phyloP scores from a whole-genome alignment of 2,329 filamentous ascomycete species.

The Paecilomyces dactylethromorphus region DNA sequence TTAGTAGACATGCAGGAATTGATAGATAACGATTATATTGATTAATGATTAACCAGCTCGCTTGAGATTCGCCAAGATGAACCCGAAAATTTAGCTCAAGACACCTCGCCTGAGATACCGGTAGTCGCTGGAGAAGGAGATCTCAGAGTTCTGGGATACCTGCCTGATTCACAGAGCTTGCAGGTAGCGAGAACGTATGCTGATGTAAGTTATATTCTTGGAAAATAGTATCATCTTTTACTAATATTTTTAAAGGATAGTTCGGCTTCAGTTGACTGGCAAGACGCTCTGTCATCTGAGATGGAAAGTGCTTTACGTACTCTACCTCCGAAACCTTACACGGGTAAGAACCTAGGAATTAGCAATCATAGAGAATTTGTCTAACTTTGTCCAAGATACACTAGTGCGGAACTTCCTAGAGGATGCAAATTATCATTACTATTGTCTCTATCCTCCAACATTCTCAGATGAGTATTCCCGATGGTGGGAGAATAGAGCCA shows the following conservation, averaged over 20 bases:
- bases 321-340: conserved; percentile 33
- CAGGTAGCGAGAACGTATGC: conserved; percentile 2
- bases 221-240: too few species aligned
- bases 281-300: conserved; percentile 17
- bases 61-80: background rate
- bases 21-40: background rate
- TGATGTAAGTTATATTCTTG: background rate
- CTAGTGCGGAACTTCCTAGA: conserved; percentile 42
- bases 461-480: conserved; percentile 40
- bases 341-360: conserved; percentile 16
- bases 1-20: background rate
- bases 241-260: background rate
- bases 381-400: conserved; percentile 28
- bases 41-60: background rate
- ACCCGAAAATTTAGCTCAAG: background rate
- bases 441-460: conserved; percentile 39
- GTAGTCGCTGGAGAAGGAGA: conserved; percentile 4
- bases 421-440: conserved; percentile 42
- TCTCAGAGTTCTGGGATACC: conserved; percentile 13
- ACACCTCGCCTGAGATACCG: background rate
- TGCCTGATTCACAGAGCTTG: conserved; percentile 2
- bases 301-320: conserved; percentile 23
- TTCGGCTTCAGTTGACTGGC: conserved; percentile 5
- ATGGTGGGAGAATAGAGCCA: conserved; percentile 39
- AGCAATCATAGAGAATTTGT: background rate